These are phyloP conservation scores for Ailanthus altissimus DNA, from an alignment of 345 rosid species.

Conservation along the genomic window DNA sequence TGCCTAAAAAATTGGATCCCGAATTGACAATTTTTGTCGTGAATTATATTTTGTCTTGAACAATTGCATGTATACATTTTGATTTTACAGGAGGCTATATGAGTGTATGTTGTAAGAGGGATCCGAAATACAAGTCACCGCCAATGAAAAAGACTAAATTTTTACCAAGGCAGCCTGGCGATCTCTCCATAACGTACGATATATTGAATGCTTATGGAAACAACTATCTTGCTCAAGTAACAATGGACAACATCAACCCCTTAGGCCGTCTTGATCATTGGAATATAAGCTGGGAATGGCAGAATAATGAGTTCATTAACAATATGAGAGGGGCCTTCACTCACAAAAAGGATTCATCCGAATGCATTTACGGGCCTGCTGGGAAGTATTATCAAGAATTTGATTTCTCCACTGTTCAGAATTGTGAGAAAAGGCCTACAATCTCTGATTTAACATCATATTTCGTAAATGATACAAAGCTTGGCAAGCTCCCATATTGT, in stretches of 20 bases:
- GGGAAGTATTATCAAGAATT: conserved; percentile 59
- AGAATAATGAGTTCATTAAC: conserved; percentile 77
- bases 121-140: conserved; percentile 64
- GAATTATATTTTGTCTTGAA: neutral
- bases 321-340: conserved; percentile 87
- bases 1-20: neutral
- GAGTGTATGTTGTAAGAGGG: conserved; percentile 69
- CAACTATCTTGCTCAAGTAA: conserved; percentile 88
- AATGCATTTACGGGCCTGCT: conserved; percentile 64
- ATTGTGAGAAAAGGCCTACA: conserved; percentile 63
- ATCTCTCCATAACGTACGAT: conserved; percentile 68
- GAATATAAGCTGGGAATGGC: conserved; percentile 98
- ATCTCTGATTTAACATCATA: conserved; percentile 73
- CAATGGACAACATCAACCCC: conserved; percentile 70
- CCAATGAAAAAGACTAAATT: conserved; percentile 41
- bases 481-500: conserved; percentile 74
- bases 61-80: no score
- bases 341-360: conserved; percentile 46
- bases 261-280: conserved; percentile 85
- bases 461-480: conserved; percentile 49
- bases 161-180: conserved; percentile 55
- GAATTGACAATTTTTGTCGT: neutral
- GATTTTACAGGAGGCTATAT: conserved; percentile 53
- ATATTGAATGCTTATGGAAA: conserved; percentile 60
- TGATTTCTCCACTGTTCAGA: conserved; percentile 71